phyloP scores from a whole-genome alignment of 1,139 yeast genomes.

The Kodamaea plutei region DNA sequence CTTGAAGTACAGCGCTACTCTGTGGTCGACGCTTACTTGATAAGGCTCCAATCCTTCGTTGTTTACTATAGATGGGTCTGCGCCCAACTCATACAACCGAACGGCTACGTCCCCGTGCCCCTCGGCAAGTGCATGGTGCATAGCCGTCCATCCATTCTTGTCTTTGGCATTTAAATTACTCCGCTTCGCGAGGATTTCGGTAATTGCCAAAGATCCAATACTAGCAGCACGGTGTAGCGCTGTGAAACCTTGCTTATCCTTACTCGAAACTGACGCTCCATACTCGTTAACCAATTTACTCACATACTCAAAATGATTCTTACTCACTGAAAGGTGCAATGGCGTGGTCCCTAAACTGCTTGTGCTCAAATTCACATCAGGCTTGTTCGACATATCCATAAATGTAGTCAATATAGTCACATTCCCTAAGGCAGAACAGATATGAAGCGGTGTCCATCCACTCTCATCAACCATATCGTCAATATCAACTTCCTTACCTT shows the following conservation, averaged over 20 bases:
- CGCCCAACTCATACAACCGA: slow-evolving; percentile 59
- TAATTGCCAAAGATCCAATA: slow-evolving; percentile 58
- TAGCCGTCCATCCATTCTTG: slow-evolving; percentile 73
- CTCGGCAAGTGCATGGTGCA: slow-evolving; percentile 90
- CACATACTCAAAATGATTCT: slow-evolving; percentile 54
- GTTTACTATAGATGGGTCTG: slow-evolving; percentile 50
- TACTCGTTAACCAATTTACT: slow-evolving; percentile 45
- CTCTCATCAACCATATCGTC: slow-evolving; percentile 68
- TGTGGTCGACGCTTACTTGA: slow-evolving; percentile 60
- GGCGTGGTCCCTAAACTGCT: slow-evolving; percentile 72
- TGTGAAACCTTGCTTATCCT: slow-evolving; percentile 62
- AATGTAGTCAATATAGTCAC: slow-evolving; percentile 43
- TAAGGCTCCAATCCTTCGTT: slow-evolving; percentile 54
- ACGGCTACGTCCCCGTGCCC: slow-evolving; percentile 81
- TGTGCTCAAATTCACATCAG: slow-evolving; percentile 39
- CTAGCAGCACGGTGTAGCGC: slow-evolving; percentile 86
- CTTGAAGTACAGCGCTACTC: slow-evolving; percentile 44
- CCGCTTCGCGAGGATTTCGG: slow-evolving; percentile 48
- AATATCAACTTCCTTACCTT: slow-evolving; percentile 41
- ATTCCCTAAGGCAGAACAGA: slow-evolving; percentile 74
- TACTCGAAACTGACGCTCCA: slow-evolving; percentile 58
- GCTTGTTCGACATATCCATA: slow-evolving; percentile 23
- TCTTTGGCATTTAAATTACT: slow-evolving; percentile 71
- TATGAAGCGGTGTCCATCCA: slow-evolving; percentile 88
- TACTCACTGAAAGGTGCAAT: slow-evolving; percentile 73